phyloP scores from a whole-genome alignment of 2,329 filamentous ascomycete genomes.

The Ascochyta rabiei region DNA sequence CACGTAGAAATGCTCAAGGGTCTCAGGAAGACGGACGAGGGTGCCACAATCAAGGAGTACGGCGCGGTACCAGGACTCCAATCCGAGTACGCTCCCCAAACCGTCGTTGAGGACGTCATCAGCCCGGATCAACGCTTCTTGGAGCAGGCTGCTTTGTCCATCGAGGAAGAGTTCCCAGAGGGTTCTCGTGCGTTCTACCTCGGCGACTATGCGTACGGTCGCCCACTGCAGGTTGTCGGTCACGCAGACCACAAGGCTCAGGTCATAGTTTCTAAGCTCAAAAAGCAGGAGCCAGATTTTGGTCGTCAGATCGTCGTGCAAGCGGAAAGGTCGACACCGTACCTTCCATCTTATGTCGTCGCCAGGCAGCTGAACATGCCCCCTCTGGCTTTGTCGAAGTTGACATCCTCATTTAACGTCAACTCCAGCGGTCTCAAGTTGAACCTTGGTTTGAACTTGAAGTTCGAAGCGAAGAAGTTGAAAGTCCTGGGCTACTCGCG shows the following conservation, averaged over 20 bases:
- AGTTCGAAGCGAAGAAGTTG: conserved; percentile 93
- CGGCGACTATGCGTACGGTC: conserved; percentile 89
- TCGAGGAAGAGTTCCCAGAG: conserved; percentile 88
- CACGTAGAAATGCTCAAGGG: conserved; percentile 95
- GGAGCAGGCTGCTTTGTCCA: conserved; percentile 82
- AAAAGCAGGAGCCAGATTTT: conserved; percentile 80
- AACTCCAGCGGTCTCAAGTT: conserved; percentile 80
- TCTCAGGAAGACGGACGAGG: conserved; percentile 85
- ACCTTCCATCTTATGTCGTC: conserved; percentile 87
- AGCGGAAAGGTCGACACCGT: conserved; percentile 73
- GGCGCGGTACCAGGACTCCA: conserved; percentile 83
- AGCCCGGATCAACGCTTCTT: conserved; percentile 94
- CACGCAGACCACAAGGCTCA: conserved; percentile 78
- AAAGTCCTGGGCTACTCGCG: conserved; percentile 96
- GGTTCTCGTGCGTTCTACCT: conserved; percentile 89
- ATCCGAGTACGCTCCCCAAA: conserved; percentile 87
- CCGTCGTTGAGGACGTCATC: conserved; percentile 85
- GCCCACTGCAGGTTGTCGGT: conserved; percentile 80
- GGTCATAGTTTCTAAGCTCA: conserved; percentile 75
- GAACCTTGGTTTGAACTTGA: conserved; percentile 93
- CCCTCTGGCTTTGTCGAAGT: conserved; percentile 88
- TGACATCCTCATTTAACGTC: conserved; percentile 92
- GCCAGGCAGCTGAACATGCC: conserved; percentile 82
- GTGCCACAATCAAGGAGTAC: conserved; percentile 92
- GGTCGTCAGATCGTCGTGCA: conserved; percentile 73